Base-by-base conservation (phyloP, 78 protist genomes). In the Emiliania huxleyi region DNA sequence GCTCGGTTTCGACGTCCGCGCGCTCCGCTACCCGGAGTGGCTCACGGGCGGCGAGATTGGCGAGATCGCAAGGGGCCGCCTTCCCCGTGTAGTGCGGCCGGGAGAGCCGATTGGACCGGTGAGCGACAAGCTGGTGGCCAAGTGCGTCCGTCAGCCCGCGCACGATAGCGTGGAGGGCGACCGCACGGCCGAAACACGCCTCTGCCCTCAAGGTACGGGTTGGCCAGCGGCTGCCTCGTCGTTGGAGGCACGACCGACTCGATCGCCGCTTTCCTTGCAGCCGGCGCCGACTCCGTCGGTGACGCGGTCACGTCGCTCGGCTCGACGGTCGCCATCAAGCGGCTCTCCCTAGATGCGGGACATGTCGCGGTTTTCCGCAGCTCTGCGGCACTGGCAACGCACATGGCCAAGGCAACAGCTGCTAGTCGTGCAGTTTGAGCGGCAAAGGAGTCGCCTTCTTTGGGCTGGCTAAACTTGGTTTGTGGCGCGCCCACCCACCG, bases 191-290 rank as follows among this genome's bases (percentile, higher is more conserved):
- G 43, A 15, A 12, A 1, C 43, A 12, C 43, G 18, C 22, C 85
- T 3, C 15, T 38, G 77, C 38, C 77, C 38, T 1, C 42, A 38
- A n/a, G 77, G 0, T 69, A 11, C 33, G 85, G 85, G 12, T 21
- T 75, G 46, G 15, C 49, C 0, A 3, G 19, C 25, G 69, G 37
- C 45, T 90, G 92, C 73, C 26, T 19, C 25, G 92, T 71, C 35
- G 29, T 12, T 21, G 87, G 38, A 0, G 92, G 92, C 0, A 73
- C 93, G 22, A 90, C 93, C 22, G 93, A 90, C 87, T 49, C 77
- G 56, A 73, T 73, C 85, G 87, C 93, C 45, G 93, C 93, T 21
- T 90, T 90, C 87, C 49, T 90, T 44, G 93, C 93, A 26, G 40
- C 87, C 22, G 49, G 93, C 45, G 88, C 88, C 85, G 48, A 12